Evolutionary conservation across 140 eudicot species (phyloP).

Genomic region (Flaveria floridana): DNA sequence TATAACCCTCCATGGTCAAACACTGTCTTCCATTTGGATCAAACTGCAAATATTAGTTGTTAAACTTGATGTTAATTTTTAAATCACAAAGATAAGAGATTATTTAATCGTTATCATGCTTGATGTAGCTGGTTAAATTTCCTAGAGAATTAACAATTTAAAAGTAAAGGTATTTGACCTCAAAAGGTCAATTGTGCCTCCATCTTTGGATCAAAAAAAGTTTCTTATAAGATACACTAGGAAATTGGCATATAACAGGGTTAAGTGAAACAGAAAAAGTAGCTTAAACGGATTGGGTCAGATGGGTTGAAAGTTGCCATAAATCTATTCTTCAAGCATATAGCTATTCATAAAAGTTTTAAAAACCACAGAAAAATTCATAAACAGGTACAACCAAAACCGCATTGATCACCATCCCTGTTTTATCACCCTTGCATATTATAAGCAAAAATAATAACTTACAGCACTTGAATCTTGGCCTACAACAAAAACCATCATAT

Average conservation of each 20-base stretch:
- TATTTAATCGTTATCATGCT: background rate
- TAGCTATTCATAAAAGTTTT: background rate
- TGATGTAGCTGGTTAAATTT: background rate
- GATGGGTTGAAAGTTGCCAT: background rate
- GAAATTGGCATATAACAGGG: background rate
- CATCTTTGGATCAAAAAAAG: background rate
- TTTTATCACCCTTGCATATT: background rate
- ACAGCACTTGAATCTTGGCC: slow-evolving; percentile 99
- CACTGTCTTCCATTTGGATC: slow-evolving; percentile 98
- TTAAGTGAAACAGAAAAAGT: background rate
- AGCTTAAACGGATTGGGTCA: background rate
- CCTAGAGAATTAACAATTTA: background rate
- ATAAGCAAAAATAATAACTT: slow-evolving; percentile 38
- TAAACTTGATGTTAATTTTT: background rate
- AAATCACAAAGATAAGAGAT: background rate
- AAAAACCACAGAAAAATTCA: background rate
- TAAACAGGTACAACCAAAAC: background rate
- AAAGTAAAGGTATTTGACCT: background rate
- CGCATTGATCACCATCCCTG: background rate
- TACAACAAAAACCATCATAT: slow-evolving; percentile 70
- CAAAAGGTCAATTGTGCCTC: slow-evolving; percentile 6
- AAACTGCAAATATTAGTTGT: slow-evolving; percentile 48
- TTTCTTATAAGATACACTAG: background rate
- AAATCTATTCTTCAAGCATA: background rate
- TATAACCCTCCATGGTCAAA: slow-evolving; percentile 91